These are phyloP conservation scores for Eimeria acervulina DNA, from an alignment of 169 alveolate species.

Conservation along the genomic window DNA sequence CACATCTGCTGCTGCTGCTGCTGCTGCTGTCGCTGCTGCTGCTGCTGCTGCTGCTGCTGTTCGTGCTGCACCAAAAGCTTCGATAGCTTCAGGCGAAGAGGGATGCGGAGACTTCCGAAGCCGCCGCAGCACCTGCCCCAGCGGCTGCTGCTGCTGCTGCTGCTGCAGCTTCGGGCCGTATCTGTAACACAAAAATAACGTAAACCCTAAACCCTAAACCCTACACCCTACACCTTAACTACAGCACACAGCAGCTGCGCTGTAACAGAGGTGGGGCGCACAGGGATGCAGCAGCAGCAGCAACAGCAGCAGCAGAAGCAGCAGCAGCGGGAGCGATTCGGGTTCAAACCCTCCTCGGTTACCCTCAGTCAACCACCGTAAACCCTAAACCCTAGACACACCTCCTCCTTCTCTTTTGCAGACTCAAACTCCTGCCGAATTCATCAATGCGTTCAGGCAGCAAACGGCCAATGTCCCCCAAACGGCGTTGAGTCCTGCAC, in stretches of 20 bases:
- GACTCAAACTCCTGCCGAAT: conserved; percentile 17
- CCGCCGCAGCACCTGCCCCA: background rate
- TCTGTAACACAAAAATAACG: background rate
- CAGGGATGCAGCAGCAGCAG: no score
- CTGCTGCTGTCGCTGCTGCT: no score
- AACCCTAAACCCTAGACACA: background rate
- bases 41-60: no score
- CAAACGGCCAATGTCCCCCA: conserved; percentile 3
- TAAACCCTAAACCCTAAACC: background rate
- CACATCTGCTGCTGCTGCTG: no score
- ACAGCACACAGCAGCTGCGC: background rate
- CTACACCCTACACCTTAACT: background rate
- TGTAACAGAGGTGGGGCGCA: background rate
- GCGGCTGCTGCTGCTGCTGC: conserved; percentile 55
- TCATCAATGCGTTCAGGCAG: conserved; percentile 40
- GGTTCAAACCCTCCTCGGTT: no score
- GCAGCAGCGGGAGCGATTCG: no score
- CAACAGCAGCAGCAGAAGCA: background rate
- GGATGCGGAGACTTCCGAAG: conserved; percentile 13
- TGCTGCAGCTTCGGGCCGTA: conserved; percentile 32
- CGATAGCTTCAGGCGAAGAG: background rate
- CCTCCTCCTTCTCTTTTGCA: conserved; percentile 3
- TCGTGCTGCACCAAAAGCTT: background rate
- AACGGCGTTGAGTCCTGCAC: conserved; percentile 8
- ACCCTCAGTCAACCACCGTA: conserved; percentile 6